Evolutionary conservation across 2,329 filamentous ascomycete genomes (phyloP).

Genomic region (Talaromyces sp.): DNA sequence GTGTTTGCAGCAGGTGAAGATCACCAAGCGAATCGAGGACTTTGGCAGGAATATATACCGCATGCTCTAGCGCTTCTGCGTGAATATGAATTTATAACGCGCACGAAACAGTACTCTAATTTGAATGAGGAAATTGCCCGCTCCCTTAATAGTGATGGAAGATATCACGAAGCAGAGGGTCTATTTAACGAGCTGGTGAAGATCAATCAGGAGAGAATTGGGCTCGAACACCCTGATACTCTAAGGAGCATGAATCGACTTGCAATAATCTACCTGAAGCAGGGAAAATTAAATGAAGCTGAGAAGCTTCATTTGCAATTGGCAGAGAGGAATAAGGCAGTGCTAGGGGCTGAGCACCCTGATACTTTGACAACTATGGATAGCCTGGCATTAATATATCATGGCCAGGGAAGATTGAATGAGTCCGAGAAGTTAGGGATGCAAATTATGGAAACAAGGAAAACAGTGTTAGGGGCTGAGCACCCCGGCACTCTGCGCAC

Average conservation of each 20-base stretch:
- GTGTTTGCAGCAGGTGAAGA: constrained; percentile 12
- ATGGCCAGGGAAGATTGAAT: constrained; percentile 12
- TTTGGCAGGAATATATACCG: constrained; percentile 16
- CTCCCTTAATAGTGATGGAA: constrained; percentile 9
- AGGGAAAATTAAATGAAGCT: background rate
- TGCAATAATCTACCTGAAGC: background rate
- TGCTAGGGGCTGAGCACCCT: constrained; percentile 1
- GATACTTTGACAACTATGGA: constrained; percentile 17
- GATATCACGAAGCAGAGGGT: constrained; percentile 11
- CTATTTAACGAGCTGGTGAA: background rate
- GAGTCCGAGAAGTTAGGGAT: constrained; percentile 15
- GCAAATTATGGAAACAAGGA: constrained; percentile 10
- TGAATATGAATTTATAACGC: background rate
- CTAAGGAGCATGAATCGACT: constrained; percentile 12
- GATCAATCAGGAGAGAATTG: background rate
- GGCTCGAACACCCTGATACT: constrained; percentile 16
- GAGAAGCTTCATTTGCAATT: background rate
- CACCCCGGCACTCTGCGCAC: too few species aligned
- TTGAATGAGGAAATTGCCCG: background rate
- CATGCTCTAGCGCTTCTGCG: constrained; percentile 5
- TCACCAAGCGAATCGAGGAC: constrained; percentile 9
- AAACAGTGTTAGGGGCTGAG: constrained; percentile 13
- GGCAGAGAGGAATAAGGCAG: background rate
- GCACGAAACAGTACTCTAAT: background rate
- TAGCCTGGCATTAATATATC: constrained; percentile 6